phyloP scores from a whole-genome alignment of 2,329 filamentous ascomycete genomes.

The Botryotinia globosa region DNA sequence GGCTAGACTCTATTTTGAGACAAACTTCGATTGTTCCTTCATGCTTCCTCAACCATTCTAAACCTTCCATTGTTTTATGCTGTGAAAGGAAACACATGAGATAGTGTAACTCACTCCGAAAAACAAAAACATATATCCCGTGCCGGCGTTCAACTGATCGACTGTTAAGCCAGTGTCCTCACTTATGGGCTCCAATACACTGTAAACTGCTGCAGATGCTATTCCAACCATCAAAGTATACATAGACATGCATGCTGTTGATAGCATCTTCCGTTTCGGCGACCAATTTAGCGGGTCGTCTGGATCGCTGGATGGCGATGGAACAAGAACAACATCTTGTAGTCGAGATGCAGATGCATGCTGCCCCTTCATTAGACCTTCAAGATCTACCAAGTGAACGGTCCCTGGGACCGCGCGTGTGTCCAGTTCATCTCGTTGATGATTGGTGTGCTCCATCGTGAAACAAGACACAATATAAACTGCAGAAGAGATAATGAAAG shows the following conservation, averaged over 20 bases:
- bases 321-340: constrained; percentile 38
- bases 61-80: not conserved
- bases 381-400: constrained; percentile 37
- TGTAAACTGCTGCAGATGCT: constrained; percentile 49
- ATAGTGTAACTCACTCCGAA: constrained; percentile 20
- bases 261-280: constrained; percentile 37
- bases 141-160: constrained; percentile 47
- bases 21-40: not conserved
- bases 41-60: not conserved
- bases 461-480: not conserved
- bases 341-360: constrained; percentile 31
- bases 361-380: constrained; percentile 29
- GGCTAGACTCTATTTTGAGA: not conserved
- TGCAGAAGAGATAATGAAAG: not conserved
- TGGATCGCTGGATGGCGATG: constrained; percentile 39
- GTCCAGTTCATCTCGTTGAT: constrained; percentile 23
- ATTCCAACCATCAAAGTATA: constrained; percentile 51
- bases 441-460: constrained; percentile 16
- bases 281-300: constrained; percentile 44
- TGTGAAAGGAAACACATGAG: not conserved
- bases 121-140: constrained; percentile 51
- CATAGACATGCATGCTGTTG: constrained; percentile 37
- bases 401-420: constrained; percentile 34
- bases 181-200: constrained; percentile 48
- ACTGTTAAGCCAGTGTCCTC: constrained; percentile 47